phyloP scores from a whole-genome alignment of 768 basidiomycete genomes.

The Auricularia sp. region DNA sequence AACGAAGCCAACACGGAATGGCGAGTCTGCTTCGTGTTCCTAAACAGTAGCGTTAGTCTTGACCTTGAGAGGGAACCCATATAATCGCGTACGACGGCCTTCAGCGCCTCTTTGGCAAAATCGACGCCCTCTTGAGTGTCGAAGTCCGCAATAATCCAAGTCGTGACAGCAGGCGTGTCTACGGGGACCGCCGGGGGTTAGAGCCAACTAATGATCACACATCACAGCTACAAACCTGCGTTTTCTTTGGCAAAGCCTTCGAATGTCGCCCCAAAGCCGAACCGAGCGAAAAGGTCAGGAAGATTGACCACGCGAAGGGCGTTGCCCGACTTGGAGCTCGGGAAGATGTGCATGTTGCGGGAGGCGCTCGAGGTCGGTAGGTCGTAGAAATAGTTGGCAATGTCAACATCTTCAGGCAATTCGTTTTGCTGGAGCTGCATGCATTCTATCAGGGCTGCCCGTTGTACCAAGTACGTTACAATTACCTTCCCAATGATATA shows the following conservation, averaged over 20 bases:
- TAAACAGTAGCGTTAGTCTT: too few relatives aligned
- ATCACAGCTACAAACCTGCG: constrained; percentile 36
- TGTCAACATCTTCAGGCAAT: constrained; percentile 27
- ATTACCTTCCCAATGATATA: constrained; percentile 63
- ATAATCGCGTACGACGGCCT: constrained; percentile 41
- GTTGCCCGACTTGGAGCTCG: constrained; percentile 31
- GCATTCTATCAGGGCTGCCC: constrained; percentile 33
- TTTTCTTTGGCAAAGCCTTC: constrained; percentile 44
- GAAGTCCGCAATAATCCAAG: constrained; percentile 68
- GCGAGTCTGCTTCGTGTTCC: constrained; percentile 29
- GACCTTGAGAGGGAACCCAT: too few relatives aligned
- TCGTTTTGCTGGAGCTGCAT: constrained; percentile 29
- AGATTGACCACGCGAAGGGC: constrained; percentile 46
- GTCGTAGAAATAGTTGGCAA: constrained; percentile 82
- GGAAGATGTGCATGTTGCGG: constrained; percentile 70
- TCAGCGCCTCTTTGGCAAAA: constrained; percentile 57
- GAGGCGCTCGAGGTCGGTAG: constrained; percentile 60
- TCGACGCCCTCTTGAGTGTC: constrained; percentile 48
- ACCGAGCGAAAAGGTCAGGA: constrained; percentile 40
- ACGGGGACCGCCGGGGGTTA: neutral
- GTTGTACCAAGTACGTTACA: neutral
- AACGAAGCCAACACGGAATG: constrained; percentile 61
- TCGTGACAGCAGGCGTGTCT: constrained; percentile 18
- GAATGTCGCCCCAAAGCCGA: constrained; percentile 32
- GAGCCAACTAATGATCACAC: too few relatives aligned